Percentiles rank a stretch among this genome's conserved stretches.
Evolutionary conservation across 2,329 filamentous ascomycete species (phyloP).

Genomic region (Trichoderma atrobrunneum): DNA sequence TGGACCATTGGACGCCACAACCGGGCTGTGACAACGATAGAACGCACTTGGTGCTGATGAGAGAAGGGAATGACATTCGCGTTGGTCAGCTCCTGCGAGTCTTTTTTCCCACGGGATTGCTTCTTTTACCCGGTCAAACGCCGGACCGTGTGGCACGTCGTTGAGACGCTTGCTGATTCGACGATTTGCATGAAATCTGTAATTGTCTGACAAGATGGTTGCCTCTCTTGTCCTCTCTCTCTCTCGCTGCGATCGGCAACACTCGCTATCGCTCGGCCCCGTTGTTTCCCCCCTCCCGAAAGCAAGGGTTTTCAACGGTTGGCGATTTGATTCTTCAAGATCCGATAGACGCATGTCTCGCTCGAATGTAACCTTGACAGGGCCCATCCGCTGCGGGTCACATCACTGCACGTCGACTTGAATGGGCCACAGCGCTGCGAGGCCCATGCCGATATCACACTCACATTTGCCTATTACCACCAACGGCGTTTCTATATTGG

Average conservation of each 20-base stretch:
- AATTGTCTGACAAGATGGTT: background rate
- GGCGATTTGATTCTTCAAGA: background rate
- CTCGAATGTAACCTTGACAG: background rate
- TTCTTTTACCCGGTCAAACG: background rate
- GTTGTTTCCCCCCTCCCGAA: background rate
- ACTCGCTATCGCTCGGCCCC: background rate
- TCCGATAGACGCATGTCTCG: slow-evolving; percentile 14
- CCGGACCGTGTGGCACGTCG: background rate
- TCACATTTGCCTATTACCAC: background rate
- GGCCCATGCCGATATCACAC: slow-evolving; percentile 1
- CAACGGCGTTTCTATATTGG: background rate
- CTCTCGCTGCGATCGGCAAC: background rate
- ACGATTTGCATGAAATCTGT: background rate
- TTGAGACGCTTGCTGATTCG: background rate
- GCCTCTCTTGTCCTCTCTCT: background rate
- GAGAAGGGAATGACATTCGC: background rate
- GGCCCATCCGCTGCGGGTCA: slow-evolving; percentile 8
- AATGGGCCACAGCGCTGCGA: background rate
- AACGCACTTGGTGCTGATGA: background rate
- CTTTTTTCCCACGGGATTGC: background rate
- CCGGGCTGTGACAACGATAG: slow-evolving; percentile 1
- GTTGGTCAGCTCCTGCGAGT: background rate
- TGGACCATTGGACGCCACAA: slow-evolving; percentile 5
- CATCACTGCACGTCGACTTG: background rate
- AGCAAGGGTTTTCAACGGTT: background rate